These are phyloP conservation scores for Zea luxurians DNA, from an alignment of 176 grass and related monocot species.

Conservation along the genomic window DNA sequence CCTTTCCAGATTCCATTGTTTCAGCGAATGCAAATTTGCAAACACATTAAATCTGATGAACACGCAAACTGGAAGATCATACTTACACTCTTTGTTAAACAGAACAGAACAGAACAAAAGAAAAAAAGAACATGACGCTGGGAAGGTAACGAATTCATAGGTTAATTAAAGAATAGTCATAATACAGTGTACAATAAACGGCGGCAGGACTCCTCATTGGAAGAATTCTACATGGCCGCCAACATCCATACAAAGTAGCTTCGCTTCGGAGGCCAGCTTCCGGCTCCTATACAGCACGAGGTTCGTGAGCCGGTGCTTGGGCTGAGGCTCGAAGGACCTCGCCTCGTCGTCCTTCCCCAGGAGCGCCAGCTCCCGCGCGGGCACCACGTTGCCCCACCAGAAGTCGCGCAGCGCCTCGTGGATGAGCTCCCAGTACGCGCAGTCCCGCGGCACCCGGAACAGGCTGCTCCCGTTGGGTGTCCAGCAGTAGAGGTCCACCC, in stretches of 20 bases:
- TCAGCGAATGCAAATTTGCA: conserved; percentile 4
- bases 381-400: conserved; percentile 90
- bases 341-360: conserved; percentile 59
- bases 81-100: neutral
- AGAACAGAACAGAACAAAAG: neutral
- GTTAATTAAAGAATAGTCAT: conserved; percentile 48
- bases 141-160: neutral
- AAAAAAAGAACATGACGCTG: neutral
- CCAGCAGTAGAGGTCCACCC: conserved; percentile 99
- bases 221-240: conserved; percentile 95
- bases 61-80: neutral
- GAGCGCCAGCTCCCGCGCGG: conserved; percentile 61
- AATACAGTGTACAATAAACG: conserved; percentile 35
- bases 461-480: conserved; percentile 87
- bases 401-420: conserved; percentile 71
- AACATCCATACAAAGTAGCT: conserved; percentile 82
- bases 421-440: conserved; percentile 82
- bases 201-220: conserved; percentile 45
- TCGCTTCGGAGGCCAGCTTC: conserved; percentile 75
- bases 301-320: conserved; percentile 74
- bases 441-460: conserved; percentile 65
- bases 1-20: neutral
- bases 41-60: neutral
- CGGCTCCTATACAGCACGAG: conserved; percentile 68
- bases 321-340: conserved; percentile 63